Percentiles rank a stretch among this genome's conserved stretches.
These are phyloP conservation scores for Penicillium egyptiacum DNA, from an alignment of 495 filamentous ascomycete species.

Conservation along the genomic window DNA sequence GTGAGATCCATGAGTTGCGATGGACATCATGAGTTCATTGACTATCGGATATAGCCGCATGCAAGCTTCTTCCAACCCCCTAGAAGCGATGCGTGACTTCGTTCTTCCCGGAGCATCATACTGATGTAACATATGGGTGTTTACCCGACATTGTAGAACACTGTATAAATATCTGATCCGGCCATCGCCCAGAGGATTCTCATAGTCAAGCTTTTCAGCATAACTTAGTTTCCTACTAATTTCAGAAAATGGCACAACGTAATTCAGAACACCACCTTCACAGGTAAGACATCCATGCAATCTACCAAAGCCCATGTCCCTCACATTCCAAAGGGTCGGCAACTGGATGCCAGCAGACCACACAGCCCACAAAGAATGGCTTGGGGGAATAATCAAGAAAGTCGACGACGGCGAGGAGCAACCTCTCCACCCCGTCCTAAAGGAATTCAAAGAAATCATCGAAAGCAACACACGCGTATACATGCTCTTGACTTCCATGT, in stretches of 20 bases:
- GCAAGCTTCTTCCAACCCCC: background rate
- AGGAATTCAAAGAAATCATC: conserved; percentile 49
- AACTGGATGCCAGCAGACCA: conserved; percentile 41
- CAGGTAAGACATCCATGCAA: conserved; percentile 4
- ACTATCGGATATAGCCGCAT: background rate
- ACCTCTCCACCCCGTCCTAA: conserved; percentile 34
- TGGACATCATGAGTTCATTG: background rate
- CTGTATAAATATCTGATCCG: background rate
- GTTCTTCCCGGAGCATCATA: background rate
- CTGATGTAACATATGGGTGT: background rate
- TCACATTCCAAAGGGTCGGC: conserved; percentile 23
- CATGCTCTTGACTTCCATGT: conserved; percentile 54
- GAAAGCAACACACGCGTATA: conserved; percentile 43
- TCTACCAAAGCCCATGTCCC: background rate
- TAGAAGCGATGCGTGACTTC: no score
- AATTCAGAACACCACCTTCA: conserved; percentile 18
- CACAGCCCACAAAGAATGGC: conserved; percentile 36
- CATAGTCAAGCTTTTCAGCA: no score
- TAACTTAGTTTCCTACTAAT: no score
- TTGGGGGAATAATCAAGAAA: conserved; percentile 34
- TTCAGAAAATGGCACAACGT: background rate
- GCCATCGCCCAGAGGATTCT: no score
- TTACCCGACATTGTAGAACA: background rate
- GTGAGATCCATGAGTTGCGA: no score
- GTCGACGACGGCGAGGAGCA: conserved; percentile 24